These are phyloP conservation scores for Spergularia azorica DNA, from an alignment of 179 eudicot genomes.

Conservation along the genomic window DNA sequence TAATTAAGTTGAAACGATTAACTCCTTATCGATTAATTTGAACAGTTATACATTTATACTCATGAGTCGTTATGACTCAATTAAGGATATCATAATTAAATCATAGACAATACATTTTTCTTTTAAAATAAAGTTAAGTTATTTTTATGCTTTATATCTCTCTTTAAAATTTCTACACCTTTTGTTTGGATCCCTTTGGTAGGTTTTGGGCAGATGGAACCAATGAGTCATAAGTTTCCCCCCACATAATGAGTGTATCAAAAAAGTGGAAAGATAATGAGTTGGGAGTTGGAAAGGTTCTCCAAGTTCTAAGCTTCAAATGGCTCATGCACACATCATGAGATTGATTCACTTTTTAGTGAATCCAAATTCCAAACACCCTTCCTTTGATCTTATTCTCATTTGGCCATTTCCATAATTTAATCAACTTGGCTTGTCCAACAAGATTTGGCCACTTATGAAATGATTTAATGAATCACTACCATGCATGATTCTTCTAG, in stretches of 20 bases:
- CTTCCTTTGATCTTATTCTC: constrained; percentile 22
- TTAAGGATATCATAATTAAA: background rate
- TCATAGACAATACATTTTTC: background rate
- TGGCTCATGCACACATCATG: constrained; percentile 37
- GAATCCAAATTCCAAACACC: constrained; percentile 32
- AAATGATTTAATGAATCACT: no score
- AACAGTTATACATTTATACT: no score
- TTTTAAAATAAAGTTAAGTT: constrained; percentile 1
- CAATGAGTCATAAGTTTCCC: constrained; percentile 22
- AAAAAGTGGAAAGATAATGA: constrained; percentile 30
- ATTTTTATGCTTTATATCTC: constrained; percentile 18
- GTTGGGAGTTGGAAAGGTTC: constrained; percentile 30
- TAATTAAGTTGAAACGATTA: no score
- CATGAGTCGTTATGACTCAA: no score
- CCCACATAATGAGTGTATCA: constrained; percentile 32
- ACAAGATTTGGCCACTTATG: background rate
- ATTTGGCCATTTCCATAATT: background rate
- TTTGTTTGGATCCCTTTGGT: constrained; percentile 40
- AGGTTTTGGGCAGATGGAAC: constrained; percentile 34
- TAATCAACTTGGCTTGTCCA: background rate
- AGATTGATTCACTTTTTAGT: constrained; percentile 28
- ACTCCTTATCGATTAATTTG: no score
- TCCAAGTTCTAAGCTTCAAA: constrained; percentile 33
- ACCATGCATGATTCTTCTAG: background rate
- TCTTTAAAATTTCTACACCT: background rate